Evolutionary conservation across 2,329 filamentous ascomycete genomes (phyloP).

Genomic region (Emmonsia crescens): DNA sequence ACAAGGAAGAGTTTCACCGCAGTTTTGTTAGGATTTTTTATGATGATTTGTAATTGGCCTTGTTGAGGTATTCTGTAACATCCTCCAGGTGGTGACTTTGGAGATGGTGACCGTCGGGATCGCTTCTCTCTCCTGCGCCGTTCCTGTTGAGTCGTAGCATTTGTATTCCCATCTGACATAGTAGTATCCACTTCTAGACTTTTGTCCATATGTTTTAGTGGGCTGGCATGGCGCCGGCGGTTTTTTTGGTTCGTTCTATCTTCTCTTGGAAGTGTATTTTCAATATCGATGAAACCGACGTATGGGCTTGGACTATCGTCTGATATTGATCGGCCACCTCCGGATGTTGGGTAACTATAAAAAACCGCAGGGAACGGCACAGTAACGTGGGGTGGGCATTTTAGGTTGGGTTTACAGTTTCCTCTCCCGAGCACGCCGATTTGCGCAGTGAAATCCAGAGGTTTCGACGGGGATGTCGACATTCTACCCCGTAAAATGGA

Average conservation of each 20-base stretch:
- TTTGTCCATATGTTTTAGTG: conserved; percentile 10
- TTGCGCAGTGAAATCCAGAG: conserved; percentile 84
- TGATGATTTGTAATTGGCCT: conserved; percentile 89
- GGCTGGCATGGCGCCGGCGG: conserved; percentile 30
- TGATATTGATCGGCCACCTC: conserved; percentile 50
- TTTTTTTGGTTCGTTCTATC: conserved; percentile 28
- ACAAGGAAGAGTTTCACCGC: conserved; percentile 93
- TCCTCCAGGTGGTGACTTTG: conserved; percentile 67
- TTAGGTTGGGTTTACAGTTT: conserved; percentile 73
- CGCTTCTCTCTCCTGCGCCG: conserved; percentile 43
- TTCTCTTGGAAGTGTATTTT: conserved; percentile 57
- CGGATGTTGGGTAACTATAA: conserved; percentile 73
- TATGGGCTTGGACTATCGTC: conserved; percentile 92
- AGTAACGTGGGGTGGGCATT: conserved; percentile 81
- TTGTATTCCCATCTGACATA: conserved; percentile 7
- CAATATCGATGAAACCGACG: conserved; percentile 83
- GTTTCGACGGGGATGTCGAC: conserved; percentile 90
- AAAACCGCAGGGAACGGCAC: conserved; percentile 91
- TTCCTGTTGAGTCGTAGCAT: conserved; percentile 22
- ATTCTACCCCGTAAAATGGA: conserved; percentile 90
- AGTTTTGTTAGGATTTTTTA: conserved; percentile 97
- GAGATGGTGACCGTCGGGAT: conserved; percentile 49
- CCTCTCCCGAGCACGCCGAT: conserved; percentile 87
- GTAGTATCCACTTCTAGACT: conserved; percentile 8
- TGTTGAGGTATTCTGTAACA: conserved; percentile 90